These are phyloP conservation scores for Gossypium longicalyx DNA, from an alignment of 345 rosid species.

Conservation along the genomic window DNA sequence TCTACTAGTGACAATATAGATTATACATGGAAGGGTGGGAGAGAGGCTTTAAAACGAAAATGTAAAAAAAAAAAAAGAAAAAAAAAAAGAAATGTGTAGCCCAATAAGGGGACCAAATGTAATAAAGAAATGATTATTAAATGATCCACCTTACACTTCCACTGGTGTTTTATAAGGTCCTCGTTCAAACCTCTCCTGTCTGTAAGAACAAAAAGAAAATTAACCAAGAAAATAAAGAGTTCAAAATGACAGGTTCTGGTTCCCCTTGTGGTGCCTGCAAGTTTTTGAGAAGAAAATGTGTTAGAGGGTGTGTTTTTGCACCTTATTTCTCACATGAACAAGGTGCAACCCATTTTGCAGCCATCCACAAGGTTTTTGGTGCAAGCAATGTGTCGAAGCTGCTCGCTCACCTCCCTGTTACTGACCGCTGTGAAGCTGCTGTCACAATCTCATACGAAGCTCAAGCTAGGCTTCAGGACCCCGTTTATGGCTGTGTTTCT, in stretches of 20 bases:
- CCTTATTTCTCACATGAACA: conserved; percentile 95
- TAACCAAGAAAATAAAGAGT: neutral
- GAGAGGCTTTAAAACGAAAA: neutral
- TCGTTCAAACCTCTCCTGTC: conserved; percentile 26
- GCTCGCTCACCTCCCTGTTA: conserved; percentile 68
- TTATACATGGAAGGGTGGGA: conserved; percentile 26
- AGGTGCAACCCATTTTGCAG: conserved; percentile 86
- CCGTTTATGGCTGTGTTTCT: conserved; percentile 90
- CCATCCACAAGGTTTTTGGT: conserved; percentile 92
- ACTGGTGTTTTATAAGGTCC: conserved; percentile 62
- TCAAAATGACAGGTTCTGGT: conserved; percentile 59
- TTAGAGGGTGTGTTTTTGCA: conserved; percentile 85
- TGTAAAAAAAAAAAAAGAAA: no score
- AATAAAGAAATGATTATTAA: conserved; percentile 50
- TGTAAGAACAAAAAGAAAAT: conserved; percentile 10
- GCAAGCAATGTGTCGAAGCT: conserved; percentile 92
- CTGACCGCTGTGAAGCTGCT: conserved; percentile 80
- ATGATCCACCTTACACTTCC: conserved; percentile 57
- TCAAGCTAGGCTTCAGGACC: conserved; percentile 93
- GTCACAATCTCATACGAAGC: conserved; percentile 96
- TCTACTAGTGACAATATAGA: no score
- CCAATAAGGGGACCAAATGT: conserved; percentile 64
- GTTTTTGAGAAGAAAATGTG: conserved; percentile 90
- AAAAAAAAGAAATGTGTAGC: conserved; percentile 45
- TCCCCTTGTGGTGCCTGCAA: conserved; percentile 99